These are phyloP conservation scores for Cladosporium oxysporum DNA, from an alignment of 2,329 filamentous ascomycete species.

Conservation along the genomic window DNA sequence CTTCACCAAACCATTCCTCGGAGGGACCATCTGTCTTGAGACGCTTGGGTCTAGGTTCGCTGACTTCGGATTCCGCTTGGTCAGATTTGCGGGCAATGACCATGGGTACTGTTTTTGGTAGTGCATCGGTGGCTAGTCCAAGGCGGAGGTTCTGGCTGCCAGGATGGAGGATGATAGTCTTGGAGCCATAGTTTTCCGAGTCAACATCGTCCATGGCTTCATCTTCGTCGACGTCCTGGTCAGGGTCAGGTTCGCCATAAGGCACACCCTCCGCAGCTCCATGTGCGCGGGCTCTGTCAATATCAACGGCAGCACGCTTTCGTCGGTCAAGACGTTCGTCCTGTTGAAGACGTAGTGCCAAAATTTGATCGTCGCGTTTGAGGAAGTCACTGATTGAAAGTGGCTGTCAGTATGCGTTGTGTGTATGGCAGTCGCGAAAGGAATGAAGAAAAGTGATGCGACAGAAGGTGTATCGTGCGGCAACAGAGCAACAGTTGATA, in stretches of 20 bases:
- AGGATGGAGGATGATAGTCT: constrained; percentile 91
- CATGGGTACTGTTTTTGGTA: constrained; percentile 94
- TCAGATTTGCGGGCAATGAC: constrained; percentile 78
- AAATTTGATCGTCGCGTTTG: constrained; percentile 94
- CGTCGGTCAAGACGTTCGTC: constrained; percentile 84
- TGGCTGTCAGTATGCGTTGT: constrained; percentile 4
- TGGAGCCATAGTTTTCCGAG: constrained; percentile 73
- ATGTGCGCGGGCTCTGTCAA: constrained; percentile 80
- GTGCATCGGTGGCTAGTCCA: constrained; percentile 89
- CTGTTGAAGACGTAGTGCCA: constrained; percentile 82
- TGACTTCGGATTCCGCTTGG: constrained; percentile 80
- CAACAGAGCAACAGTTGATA: constrained; percentile 23
- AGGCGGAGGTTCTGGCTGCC: constrained; percentile 95
- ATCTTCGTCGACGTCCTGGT: constrained; percentile 41
- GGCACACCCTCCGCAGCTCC: constrained; percentile 54
- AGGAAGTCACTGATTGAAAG: constrained; percentile 75
- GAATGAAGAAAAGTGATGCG: background rate
- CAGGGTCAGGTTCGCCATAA: constrained; percentile 41
- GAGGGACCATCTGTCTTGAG: constrained; percentile 62
- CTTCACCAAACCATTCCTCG: constrained; percentile 86
- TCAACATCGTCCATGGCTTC: constrained; percentile 61
- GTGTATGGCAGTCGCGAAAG: background rate
- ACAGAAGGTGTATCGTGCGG: background rate
- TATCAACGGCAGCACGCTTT: constrained; percentile 82
- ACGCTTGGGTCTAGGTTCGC: constrained; percentile 74